phyloP scores from a whole-genome alignment of 345 rosid species.

The Bruguiera gymnorhiza region DNA sequence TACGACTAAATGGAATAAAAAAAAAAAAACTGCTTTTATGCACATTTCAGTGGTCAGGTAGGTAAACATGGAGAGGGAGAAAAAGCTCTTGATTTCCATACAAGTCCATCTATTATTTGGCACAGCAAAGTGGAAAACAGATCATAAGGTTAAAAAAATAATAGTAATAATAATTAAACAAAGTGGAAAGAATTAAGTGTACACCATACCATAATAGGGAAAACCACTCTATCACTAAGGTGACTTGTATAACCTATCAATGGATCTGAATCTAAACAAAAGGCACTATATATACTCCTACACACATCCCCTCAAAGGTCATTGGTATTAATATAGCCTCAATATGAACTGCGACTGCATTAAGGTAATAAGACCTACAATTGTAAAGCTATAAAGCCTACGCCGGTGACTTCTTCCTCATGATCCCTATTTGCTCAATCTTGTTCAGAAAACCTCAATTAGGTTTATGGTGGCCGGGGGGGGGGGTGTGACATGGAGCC shows the following conservation, averaged over 20 bases:
- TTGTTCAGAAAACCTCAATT: slow-evolving; percentile 10
- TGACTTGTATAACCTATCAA: slow-evolving; percentile 3
- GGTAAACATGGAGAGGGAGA: background rate
- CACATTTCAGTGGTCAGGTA: too few relatives aligned
- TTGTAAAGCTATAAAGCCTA: background rate
- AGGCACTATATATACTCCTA: background rate
- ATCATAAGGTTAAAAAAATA: background rate
- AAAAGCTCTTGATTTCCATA: background rate
- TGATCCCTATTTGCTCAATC: background rate
- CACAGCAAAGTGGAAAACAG: background rate
- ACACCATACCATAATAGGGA: background rate
- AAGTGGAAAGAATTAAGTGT: background rate
- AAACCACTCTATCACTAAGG: background rate
- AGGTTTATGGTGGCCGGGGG: background rate
- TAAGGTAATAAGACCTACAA: background rate
- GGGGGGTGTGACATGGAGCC: background rate
- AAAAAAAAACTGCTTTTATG: too few relatives aligned
- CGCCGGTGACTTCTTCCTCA: background rate
- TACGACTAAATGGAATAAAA: background rate
- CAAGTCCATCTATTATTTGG: too few relatives aligned
- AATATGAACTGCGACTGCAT: background rate
- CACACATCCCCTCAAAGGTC: background rate
- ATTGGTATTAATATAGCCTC: background rate
- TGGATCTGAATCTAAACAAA: slow-evolving; percentile 4
- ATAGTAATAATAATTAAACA: background rate